A percentile compares a stretch with the other conserved stretches of the same genome.
Conservation (phyloP, 306 rosid species). For the Quercus variabilis region DNA sequence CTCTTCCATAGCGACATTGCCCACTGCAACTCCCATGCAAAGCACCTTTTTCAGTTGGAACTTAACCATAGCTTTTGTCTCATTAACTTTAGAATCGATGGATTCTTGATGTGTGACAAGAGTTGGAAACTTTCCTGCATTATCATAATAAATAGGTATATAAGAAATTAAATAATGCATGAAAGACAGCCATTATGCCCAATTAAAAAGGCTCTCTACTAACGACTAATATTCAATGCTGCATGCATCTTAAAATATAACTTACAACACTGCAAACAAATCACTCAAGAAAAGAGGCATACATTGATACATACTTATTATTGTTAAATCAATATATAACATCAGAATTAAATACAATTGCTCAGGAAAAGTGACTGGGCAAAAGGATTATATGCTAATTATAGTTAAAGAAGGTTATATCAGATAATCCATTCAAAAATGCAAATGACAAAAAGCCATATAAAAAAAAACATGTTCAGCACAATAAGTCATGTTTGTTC, state of each 20-base stretch:
- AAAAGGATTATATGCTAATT: not conserved
- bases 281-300: not conserved
- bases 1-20: slow-evolving; percentile 84
- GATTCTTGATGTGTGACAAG: slow-evolving; percentile 86
- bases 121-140: slow-evolving; percentile 76
- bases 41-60: slow-evolving; percentile 88
- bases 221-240: not conserved
- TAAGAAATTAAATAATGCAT: not conserved
- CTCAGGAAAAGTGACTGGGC: not conserved
- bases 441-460: not conserved
- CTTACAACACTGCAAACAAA: not conserved
- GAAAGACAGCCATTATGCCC: not conserved
- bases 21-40: slow-evolving; percentile 91
- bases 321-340: not conserved
- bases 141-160: not conserved
- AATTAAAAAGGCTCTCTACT: not conserved
- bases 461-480: no score
- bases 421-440: not conserved
- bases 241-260: not conserved
- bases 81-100: slow-evolving; percentile 70
- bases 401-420: not conserved
- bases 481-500: not conserved
- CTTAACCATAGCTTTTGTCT: slow-evolving; percentile 80
- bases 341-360: not conserved
- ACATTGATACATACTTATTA: not conserved